These are phyloP conservation scores for Aspergillus persii DNA, from an alignment of 2,329 filamentous ascomycete genomes.

Conservation along the genomic window DNA sequence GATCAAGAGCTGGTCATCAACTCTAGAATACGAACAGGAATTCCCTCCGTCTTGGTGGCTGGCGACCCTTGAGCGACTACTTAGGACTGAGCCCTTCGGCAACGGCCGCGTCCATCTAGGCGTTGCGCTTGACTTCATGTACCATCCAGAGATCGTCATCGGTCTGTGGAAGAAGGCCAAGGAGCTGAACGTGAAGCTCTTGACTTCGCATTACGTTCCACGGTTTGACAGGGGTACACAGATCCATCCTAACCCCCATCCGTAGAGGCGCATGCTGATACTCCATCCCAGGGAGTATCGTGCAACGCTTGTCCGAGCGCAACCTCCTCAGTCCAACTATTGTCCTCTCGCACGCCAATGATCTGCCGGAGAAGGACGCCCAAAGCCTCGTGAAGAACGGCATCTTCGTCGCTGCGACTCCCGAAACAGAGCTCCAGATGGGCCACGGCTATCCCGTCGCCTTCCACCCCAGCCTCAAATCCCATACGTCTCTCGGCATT, in stretches of 20 bases:
- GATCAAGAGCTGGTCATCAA: slow-evolving; percentile 23
- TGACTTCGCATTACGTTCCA: slow-evolving; percentile 27
- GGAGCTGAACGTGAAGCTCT: slow-evolving; percentile 18
- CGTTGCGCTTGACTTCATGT: slow-evolving; percentile 28
- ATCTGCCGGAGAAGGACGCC: slow-evolving; percentile 16
- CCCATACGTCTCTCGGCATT: slow-evolving; percentile 26
- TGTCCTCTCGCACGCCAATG: slow-evolving; percentile 25
- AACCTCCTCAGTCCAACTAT: slow-evolving; percentile 19
- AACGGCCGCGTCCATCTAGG: slow-evolving; percentile 27
- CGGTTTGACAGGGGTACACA: slow-evolving; percentile 1
- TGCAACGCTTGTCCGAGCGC: slow-evolving; percentile 16
- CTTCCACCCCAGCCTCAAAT: slow-evolving; percentile 19
- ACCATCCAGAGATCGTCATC: slow-evolving; percentile 25
- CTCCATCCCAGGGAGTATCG: slow-evolving; percentile 3
- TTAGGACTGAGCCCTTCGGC: slow-evolving; percentile 19
- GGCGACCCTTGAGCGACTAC: slow-evolving; percentile 19
- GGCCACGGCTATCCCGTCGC: slow-evolving; percentile 26
- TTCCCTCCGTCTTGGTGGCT: slow-evolving; percentile 25
- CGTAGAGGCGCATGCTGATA: background rate
- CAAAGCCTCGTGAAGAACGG: slow-evolving; percentile 16
- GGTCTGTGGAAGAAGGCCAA: slow-evolving; percentile 18
- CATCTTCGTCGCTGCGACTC: slow-evolving; percentile 26
- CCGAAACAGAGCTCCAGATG: slow-evolving; percentile 33
- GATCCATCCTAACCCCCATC: too few relatives aligned
- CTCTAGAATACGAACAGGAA: slow-evolving; percentile 12